Base-by-base conservation (phyloP, 202 grass and related monocot genomes). In the Schoenoplectus tabernaemontani region DNA sequence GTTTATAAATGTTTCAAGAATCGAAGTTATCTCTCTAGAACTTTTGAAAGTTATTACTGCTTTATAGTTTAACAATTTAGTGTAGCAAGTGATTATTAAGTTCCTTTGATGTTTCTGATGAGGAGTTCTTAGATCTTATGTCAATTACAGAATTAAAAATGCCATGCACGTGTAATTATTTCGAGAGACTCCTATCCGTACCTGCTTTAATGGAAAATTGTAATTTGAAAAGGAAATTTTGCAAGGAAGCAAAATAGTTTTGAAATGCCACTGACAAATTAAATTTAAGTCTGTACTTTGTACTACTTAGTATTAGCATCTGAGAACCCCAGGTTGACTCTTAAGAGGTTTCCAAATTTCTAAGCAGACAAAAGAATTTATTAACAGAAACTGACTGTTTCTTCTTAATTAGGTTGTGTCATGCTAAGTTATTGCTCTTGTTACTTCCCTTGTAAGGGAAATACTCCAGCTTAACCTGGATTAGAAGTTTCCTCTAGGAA, bases 401-500 rank as follows among this genome's bases (percentile, higher is more conserved):
- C 15, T 75, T 54, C 54, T 26, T 54, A 34, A 75, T 19, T 75
- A 54, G 70, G 70, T 75, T 54, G 26, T 10, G 44, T 75, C 26
- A 54, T 34, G 70, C 28, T 28, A 3, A 9, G 15, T 75, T 75
- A 32, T 54, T 75, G 26, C 16, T 71, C 13, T n/a, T n/a, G 66
- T 70, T 70, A 20, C 41, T 47, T 47, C 41, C 39, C 20, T 47
- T 47, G 66, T 28, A 39, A 51, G 70, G 44, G 70, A 54, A 75
- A 53, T 54, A 54, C 28, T 24, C 38, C 24, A 44, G 65, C 38
- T 54, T 54, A 20, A 51, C 70, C 70, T 75, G 70, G 70, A 75
- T 54, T 75, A 75, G 26, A 75, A 75, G 70, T 34, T 75, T 54
- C 47, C 70, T 54, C 44, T 75, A 34, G 70, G 70, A 75, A 48